phyloP scores from a whole-genome alignment of 1,284 basidiomycete species.

The Papiliotrema fonsecae region DNA sequence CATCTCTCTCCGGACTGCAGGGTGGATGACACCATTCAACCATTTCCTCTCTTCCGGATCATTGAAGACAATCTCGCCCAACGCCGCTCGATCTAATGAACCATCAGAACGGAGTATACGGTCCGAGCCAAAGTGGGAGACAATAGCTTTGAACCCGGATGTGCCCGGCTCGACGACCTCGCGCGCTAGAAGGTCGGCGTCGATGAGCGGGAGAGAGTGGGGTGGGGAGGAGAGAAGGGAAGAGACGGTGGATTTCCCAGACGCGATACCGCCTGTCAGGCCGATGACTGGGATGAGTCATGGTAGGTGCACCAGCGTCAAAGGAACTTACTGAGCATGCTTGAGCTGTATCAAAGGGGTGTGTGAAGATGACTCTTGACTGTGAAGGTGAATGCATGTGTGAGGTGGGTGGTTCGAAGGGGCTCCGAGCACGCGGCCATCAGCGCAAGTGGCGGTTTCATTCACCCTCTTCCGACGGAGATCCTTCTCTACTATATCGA shows the following conservation, averaged over 20 bases:
- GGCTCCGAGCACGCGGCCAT: no score
- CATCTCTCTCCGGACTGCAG: slow-evolving; percentile 75
- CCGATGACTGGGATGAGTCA: slow-evolving; percentile 66
- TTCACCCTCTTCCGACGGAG: no score
- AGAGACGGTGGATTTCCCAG: slow-evolving; percentile 85
- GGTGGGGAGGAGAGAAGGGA: slow-evolving; percentile 54
- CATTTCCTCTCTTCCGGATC: slow-evolving; percentile 65
- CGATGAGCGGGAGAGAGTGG: slow-evolving; percentile 71
- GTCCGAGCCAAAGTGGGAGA: slow-evolving; percentile 64
- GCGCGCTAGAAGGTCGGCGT: slow-evolving; percentile 87
- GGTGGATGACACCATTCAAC: slow-evolving; percentile 84
- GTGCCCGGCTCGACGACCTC: slow-evolving; percentile 83
- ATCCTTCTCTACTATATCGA: no score
- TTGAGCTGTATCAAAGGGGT: no score
- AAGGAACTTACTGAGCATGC: background rate
- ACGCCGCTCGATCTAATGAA: slow-evolving; percentile 70
- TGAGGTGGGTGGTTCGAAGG: no score
- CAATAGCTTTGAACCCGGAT: slow-evolving; percentile 64
- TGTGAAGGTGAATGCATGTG: no score
- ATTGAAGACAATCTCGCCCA: slow-evolving; percentile 81
- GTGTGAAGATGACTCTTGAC: no score
- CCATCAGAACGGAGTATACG: slow-evolving; percentile 64
- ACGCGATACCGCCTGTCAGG: slow-evolving; percentile 93
- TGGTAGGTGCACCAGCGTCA: background rate
- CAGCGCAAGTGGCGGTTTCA: no score